These are phyloP conservation scores for Nemania serpens DNA, from an alignment of 2,329 filamentous ascomycete species.

Conservation along the genomic window DNA sequence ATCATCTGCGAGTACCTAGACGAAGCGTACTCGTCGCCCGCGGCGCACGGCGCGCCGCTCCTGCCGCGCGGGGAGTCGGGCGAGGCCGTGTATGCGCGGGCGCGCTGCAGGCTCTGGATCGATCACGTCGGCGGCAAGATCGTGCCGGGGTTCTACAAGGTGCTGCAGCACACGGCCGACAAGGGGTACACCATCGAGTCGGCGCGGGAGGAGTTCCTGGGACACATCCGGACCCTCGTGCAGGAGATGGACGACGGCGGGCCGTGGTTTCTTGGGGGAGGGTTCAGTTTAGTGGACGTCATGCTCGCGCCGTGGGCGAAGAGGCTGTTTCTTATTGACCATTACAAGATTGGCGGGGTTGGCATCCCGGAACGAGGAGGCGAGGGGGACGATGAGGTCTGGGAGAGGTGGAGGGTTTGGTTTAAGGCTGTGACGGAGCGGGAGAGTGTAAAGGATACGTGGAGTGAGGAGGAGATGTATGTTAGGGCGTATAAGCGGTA, in stretches of 20 bases:
- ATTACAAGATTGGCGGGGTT: slow-evolving; percentile 67
- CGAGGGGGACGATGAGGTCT: slow-evolving; percentile 58
- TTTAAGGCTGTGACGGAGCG: slow-evolving; percentile 60
- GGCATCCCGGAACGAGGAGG: slow-evolving; percentile 45
- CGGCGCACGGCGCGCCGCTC: slow-evolving; percentile 51
- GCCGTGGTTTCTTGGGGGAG: slow-evolving; percentile 69
- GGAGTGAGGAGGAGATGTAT: slow-evolving; percentile 70
- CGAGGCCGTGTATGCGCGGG: slow-evolving; percentile 64
- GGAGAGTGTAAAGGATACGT: slow-evolving; percentile 68
- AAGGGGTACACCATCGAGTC: slow-evolving; percentile 56
- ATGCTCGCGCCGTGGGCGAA: slow-evolving; percentile 74
- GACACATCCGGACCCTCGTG: slow-evolving; percentile 63
- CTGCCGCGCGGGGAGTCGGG: slow-evolving; percentile 49
- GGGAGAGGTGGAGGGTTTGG: slow-evolving; percentile 71
- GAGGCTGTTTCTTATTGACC: slow-evolving; percentile 73
- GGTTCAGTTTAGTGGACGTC: slow-evolving; percentile 71
- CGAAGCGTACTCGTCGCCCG: slow-evolving; percentile 62
- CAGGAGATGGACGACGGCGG: slow-evolving; percentile 61
- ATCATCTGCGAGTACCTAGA: slow-evolving; percentile 79
- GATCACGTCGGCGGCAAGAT: slow-evolving; percentile 72
- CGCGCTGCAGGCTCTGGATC: slow-evolving; percentile 72
- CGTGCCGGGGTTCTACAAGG: slow-evolving; percentile 70
- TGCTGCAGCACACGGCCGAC: slow-evolving; percentile 59
- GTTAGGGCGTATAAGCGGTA: slow-evolving; percentile 70
- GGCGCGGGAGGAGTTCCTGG: slow-evolving; percentile 62